These are phyloP conservation scores for Fusarium heterosporum DNA, from an alignment of 2,329 filamentous ascomycete species.

Conservation along the genomic window DNA sequence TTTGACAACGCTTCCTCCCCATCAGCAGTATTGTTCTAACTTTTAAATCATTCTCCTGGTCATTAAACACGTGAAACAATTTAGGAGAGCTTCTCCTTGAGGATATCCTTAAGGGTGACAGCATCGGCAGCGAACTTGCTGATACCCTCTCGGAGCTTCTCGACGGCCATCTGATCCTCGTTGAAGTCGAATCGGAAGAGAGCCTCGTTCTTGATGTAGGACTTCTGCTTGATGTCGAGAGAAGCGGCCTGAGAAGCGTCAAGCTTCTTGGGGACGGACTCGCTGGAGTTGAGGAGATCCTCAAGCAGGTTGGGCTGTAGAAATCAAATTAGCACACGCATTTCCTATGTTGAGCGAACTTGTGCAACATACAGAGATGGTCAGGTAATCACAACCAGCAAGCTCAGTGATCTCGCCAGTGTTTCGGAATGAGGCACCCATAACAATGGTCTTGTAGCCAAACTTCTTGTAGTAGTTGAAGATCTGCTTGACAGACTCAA, in stretches of 20 bases:
- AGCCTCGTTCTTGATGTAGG: constrained; percentile 90
- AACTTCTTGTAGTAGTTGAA: constrained; percentile 99
- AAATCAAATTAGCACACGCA: constrained; percentile 32
- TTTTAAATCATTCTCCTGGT: constrained; percentile 33
- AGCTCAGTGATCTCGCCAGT: constrained; percentile 97
- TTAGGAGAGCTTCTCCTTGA: constrained; percentile 83
- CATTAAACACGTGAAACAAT: constrained; percentile 18
- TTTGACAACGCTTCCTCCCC: constrained; percentile 14
- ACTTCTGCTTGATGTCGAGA: constrained; percentile 86
- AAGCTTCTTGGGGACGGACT: constrained; percentile 91
- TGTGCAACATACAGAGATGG: constrained; percentile 82
- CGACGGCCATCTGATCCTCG: constrained; percentile 98
- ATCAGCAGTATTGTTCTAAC: constrained; percentile 18
- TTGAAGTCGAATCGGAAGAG: constrained; percentile 99
- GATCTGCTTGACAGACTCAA: constrained; percentile 91
- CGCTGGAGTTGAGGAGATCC: constrained; percentile 87
- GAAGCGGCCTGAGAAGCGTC: constrained; percentile 72
- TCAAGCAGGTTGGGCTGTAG: constrained; percentile 88
- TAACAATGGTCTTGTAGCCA: constrained; percentile 99
- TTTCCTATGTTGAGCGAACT: not conserved
- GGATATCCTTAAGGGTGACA: constrained; percentile 89
- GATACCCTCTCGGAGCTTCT: constrained; percentile 99
- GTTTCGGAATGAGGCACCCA: constrained; percentile 99
- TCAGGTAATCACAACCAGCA: constrained; percentile 98
- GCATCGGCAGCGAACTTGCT: constrained; percentile 99